These are phyloP conservation scores for Fusarium secorum DNA, from an alignment of 2,329 filamentous ascomycete genomes.

Conservation along the genomic window DNA sequence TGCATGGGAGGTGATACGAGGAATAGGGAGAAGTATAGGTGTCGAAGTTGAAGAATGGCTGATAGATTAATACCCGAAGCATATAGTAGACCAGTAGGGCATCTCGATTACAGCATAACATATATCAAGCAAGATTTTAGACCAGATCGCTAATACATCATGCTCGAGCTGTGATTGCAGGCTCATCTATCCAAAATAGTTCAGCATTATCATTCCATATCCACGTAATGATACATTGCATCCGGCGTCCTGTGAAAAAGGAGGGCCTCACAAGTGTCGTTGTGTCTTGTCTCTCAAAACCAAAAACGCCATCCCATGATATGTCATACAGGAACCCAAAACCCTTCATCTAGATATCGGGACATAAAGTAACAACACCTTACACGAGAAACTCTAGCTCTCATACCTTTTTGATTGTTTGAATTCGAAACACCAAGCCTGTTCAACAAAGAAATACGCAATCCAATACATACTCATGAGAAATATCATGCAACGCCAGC, in stretches of 20 bases:
- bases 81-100: neutral
- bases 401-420: conserved; percentile 6
- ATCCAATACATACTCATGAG: neutral
- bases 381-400: conserved; percentile 10
- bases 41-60: conserved; percentile 83
- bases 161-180: conserved; percentile 7
- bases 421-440: conserved; percentile 5
- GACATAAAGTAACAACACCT: conserved; percentile 1
- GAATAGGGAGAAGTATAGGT: conserved; percentile 74
- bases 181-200: conserved; percentile 31
- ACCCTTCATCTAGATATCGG: conserved; percentile 23
- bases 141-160: conserved; percentile 20
- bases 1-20: conserved; percentile 77
- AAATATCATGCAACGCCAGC: conserved; percentile 35
- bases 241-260: neutral
- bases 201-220: conserved; percentile 31
- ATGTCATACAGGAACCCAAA: conserved; percentile 27
- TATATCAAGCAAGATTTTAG: neutral
- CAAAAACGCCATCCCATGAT: conserved; percentile 33
- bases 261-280: conserved; percentile 2
- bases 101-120: neutral
- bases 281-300: conserved; percentile 5
- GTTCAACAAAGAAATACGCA: neutral
- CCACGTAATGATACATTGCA: conserved; percentile 37
- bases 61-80: conserved; percentile 59